Base-by-base conservation (phyloP, 768 basidiomycete species). In the Pulveroboletus ravenelii region DNA sequence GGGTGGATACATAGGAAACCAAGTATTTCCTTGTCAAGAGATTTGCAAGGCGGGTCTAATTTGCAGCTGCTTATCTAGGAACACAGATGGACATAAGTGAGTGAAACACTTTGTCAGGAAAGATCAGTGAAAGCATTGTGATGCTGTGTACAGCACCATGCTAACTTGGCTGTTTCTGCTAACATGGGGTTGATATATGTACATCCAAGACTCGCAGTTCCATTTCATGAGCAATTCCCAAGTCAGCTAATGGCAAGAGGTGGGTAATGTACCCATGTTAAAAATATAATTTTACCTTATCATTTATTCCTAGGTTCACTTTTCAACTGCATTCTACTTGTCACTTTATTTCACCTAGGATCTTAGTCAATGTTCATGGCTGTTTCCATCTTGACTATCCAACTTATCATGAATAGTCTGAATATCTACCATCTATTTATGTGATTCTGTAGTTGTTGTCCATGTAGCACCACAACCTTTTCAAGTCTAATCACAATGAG, bases 391-490 rank as follows among this genome's bases (percentile, higher is more conserved):
- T 23, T 23, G 20, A 23, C 20, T 23, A 23, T 23, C 20, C 20
- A 23, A 23, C 20, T 23, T 23, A 23, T 23, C 20, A 23, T n/a
- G n/a, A n/a, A n/a, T n/a, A n/a, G n/a, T n/a, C n/a, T n/a, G n/a
- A n/a, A n/a, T n/a, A n/a, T n/a, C n/a, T n/a, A n/a, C n/a, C n/a
- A n/a, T n/a, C n/a, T n/a, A n/a, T n/a, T n/a, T n/a, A n/a, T n/a
- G n/a, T n/a, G n/a, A n/a, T n/a, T n/a, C n/a, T 57, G 20, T 55
- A 51, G 46, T 25, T 55, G 18, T 55, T 47, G 40, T 59, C 53
- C 14, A 43, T n/a, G 35, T 57, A 59, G 37, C 58, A 59, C 27
- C 48, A 8, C 54, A 53, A 13, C 39, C 45, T 31, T 47, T 44
- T 53, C 57, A 15, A 15, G 40, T 14, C 54, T 51, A 13, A 59